Percentiles rank a stretch among this genome's conserved stretches.
Conservation (phyloP, 805 yeast genomes). For the Saturnispora gosingensis region DNA sequence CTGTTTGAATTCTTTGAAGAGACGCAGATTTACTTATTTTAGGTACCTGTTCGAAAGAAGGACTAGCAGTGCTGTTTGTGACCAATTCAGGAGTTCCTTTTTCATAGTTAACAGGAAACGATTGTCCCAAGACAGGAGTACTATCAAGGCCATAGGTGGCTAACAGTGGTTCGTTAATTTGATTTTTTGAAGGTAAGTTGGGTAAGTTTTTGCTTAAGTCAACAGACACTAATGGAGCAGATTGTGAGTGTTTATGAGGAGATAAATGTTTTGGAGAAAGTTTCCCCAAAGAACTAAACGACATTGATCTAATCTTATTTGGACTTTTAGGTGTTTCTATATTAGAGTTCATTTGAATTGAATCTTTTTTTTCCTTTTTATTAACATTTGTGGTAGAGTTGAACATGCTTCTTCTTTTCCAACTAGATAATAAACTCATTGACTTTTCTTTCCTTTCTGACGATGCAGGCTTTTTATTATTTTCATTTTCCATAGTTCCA, state of each 20-base stretch:
- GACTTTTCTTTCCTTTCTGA: constrained; percentile 21
- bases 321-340: background rate
- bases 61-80: background rate
- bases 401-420: constrained; percentile 25
- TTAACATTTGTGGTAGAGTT: background rate
- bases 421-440: constrained; percentile 22
- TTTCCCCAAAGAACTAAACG: constrained; percentile 3
- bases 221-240: constrained; percentile 4
- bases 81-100: background rate
- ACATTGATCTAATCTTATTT: constrained; percentile 2
- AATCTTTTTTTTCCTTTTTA: background rate
- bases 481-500: constrained; percentile 1
- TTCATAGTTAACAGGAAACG: background rate
- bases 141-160: constrained; percentile 19
- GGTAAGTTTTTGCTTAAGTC: constrained; percentile 5
- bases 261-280: background rate
- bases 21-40: constrained; percentile 3
- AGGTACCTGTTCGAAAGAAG: constrained; percentile 5
- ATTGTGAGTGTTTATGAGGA: constrained; percentile 11
- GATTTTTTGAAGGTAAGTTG: constrained; percentile 2
- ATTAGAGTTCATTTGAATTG: background rate
- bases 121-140: constrained; percentile 7
- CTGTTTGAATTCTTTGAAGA: constrained; percentile 6
- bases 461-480: constrained; percentile 9
- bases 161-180: constrained; percentile 8